phyloP scores from a whole-genome alignment of 2,329 filamentous ascomycete genomes.

The Ophiostoma piceae region DNA sequence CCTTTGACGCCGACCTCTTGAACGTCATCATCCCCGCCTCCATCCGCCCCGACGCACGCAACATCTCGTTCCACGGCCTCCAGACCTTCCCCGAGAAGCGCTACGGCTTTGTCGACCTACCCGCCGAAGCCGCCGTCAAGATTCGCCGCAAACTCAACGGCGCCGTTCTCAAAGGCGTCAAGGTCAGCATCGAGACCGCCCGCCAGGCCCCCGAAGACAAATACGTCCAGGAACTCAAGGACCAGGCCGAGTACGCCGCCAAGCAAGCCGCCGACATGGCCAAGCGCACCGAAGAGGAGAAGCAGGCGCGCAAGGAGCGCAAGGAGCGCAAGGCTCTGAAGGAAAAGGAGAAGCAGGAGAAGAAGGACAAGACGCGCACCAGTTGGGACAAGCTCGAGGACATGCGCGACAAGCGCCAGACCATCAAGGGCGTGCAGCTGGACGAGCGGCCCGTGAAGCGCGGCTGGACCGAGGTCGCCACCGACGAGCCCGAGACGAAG shows the following conservation, averaged over 20 bases:
- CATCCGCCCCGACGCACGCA: constrained; percentile 60
- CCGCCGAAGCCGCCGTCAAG: constrained; percentile 76
- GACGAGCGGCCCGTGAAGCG: constrained; percentile 75
- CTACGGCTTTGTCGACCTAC: constrained; percentile 87
- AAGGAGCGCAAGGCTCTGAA: constrained; percentile 23
- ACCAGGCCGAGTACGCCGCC: background rate
- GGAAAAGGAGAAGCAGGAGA: constrained; percentile 23
- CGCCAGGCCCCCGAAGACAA: background rate
- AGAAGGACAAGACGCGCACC: constrained; percentile 28
- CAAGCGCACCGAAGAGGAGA: constrained; percentile 15
- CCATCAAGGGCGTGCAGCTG: constrained; percentile 64
- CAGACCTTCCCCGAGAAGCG: constrained; percentile 84
- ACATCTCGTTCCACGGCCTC: constrained; percentile 82
- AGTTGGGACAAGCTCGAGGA: constrained; percentile 26
- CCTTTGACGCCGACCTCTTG: constrained; percentile 70
- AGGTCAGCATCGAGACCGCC: constrained; percentile 79
- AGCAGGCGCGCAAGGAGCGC: constrained; percentile 17
- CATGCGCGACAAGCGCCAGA: constrained; percentile 31
- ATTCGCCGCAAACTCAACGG: constrained; percentile 88
- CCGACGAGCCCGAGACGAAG: constrained; percentile 28
- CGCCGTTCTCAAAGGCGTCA: constrained; percentile 73
- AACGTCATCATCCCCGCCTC: constrained; percentile 65
- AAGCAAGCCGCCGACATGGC: background rate
- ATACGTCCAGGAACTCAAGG: background rate
- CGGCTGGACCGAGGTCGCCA: constrained; percentile 67